phyloP scores from a whole-genome alignment of 139 green algal genomes.

The Chlorella sp. region DNA sequence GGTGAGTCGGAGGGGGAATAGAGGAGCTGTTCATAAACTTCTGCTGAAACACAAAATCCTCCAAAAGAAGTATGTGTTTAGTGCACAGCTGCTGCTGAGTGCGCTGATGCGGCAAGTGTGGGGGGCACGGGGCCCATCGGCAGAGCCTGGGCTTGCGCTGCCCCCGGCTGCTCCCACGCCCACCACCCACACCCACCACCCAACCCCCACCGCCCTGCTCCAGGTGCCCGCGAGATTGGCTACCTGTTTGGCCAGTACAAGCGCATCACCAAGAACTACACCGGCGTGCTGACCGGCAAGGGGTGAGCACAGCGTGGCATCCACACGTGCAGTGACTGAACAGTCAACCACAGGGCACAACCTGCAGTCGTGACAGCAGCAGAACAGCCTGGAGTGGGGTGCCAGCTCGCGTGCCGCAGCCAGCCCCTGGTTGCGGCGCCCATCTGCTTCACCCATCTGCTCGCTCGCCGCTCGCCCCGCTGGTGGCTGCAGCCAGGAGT shows the following conservation, averaged over 20 bases:
- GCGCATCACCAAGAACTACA: constrained; percentile 69
- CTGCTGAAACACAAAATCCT: too few species aligned
- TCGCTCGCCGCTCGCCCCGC: not conserved
- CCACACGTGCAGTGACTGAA: not conserved
- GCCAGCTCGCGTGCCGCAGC: not conserved
- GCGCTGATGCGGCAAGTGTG: too few species aligned
- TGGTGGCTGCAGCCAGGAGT: constrained; percentile 40
- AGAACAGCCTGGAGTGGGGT: not conserved
- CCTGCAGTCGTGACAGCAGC: not conserved
- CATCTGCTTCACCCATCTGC: too few species aligned
- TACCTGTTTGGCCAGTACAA: constrained; percentile 93
- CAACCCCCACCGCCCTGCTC: not conserved
- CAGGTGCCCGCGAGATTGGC: constrained; percentile 66
- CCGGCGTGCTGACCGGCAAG: constrained; percentile 83
- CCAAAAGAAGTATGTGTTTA: too few species aligned
- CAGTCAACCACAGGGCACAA: not conserved
- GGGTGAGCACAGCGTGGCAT: not conserved
- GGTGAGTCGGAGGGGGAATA: constrained; percentile 30
- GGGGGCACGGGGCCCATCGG: too few species aligned
- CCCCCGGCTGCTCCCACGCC: too few species aligned
- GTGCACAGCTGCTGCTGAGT: too few species aligned
- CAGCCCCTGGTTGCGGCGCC: not conserved
- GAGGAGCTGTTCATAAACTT: too few species aligned
- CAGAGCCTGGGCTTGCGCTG: too few species aligned
- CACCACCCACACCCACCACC: too few species aligned